phyloP scores from a whole-genome alignment of 257 asterid genomes.

The Gynochthodes officinalis region DNA sequence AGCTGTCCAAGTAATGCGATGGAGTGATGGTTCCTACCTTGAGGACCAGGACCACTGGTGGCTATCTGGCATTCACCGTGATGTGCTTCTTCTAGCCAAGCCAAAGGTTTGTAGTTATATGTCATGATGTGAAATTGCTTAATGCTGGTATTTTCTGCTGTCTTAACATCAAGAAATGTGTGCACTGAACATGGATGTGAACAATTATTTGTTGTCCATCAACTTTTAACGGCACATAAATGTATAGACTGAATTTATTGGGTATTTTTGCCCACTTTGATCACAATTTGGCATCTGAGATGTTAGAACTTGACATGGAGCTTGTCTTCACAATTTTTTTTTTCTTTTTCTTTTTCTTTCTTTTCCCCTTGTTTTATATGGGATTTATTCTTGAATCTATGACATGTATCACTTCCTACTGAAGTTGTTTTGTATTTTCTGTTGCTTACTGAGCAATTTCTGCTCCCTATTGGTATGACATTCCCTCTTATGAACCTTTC shows the following conservation, averaged over 20 bases:
- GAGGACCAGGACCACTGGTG: slow-evolving; percentile 99
- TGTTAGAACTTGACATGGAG: not conserved
- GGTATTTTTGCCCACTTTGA: not conserved
- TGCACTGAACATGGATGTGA: not conserved
- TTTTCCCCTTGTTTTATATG: too few species aligned
- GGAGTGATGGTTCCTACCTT: slow-evolving; percentile 98
- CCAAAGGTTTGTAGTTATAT: slow-evolving; percentile 63
- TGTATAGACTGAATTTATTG: not conserved
- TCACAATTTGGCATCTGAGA: not conserved
- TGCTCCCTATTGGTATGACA: not conserved
- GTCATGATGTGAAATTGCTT: not conserved
- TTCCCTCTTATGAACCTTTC: not conserved
- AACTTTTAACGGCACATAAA: not conserved
- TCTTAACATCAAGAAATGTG: not conserved
- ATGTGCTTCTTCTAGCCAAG: slow-evolving; percentile 79
- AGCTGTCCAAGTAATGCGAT: slow-evolving; percentile 94
- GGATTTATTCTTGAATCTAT: not conserved
- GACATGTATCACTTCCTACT: not conserved
- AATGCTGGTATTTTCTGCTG: not conserved
- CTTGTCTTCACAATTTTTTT: not conserved
- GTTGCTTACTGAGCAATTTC: not conserved
- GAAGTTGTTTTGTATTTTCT: not conserved
- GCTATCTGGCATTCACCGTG: slow-evolving; percentile 98
- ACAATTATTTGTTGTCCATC: not conserved
- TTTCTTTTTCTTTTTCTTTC: not conserved